These are phyloP conservation scores for Aureobasidium musti DNA, from an alignment of 2,329 filamentous ascomycete genomes.

Conservation along the genomic window DNA sequence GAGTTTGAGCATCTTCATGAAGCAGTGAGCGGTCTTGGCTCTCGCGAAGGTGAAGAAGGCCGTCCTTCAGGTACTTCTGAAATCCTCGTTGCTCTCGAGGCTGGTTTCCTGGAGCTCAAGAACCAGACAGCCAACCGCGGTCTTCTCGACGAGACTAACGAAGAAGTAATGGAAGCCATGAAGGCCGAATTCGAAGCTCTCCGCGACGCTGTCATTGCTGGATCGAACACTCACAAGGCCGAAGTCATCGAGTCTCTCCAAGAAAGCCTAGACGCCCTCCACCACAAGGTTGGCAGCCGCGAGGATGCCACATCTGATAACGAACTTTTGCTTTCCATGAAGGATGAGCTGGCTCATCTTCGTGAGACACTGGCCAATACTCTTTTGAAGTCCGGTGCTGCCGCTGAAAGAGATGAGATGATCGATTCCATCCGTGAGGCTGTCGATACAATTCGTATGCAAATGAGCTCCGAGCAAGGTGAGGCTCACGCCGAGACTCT, in stretches of 20 bases:
- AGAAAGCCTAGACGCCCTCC: conserved; percentile 52
- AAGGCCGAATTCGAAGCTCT: conserved; percentile 81
- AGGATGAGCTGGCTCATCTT: conserved; percentile 63
- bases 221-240: conserved; percentile 58
- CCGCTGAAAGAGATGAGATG: conserved; percentile 59
- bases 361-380: conserved; percentile 59
- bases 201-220: conserved; percentile 70
- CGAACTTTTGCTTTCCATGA: conserved; percentile 53
- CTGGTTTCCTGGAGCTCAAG: conserved; percentile 47
- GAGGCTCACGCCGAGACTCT: conserved; percentile 47
- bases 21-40: conserved; percentile 48
- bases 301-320: conserved; percentile 45
- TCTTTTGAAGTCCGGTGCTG: conserved; percentile 51
- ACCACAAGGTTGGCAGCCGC: conserved; percentile 47
- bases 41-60: conserved; percentile 26
- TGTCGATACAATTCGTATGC: conserved; percentile 47
- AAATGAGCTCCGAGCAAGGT: conserved; percentile 45
- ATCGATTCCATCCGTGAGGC: conserved; percentile 64
- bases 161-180: conserved; percentile 66
- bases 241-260: conserved; percentile 64
- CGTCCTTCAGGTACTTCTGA: conserved; percentile 41
- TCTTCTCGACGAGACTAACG: conserved; percentile 44
- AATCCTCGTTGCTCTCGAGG: conserved; percentile 44
- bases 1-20: conserved; percentile 64
- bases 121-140: conserved; percentile 44